Evolutionary conservation across 83 land plant species (phyloP), one percentile per base, ranked within the genome.

Genomic region (Diphasiastrum complanatum): DNA sequence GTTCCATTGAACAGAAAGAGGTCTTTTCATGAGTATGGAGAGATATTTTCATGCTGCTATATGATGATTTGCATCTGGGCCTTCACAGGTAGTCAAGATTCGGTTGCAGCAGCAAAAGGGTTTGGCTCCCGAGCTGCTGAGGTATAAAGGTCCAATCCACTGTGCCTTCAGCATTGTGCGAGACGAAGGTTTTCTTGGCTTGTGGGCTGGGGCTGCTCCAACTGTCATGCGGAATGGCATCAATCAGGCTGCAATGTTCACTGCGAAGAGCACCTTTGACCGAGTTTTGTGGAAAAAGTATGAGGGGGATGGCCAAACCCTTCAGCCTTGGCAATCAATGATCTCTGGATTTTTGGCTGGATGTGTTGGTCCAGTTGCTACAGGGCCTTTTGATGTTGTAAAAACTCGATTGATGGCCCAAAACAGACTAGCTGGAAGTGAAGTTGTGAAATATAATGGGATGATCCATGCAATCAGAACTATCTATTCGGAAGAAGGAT

Each of bases 401-500:
- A 95, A 95, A 65, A 95, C 99, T 32, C 77, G 99, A 68, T 76
- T 95, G 25, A 95, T 95, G 99, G 99, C 99, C 19, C 99, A 95
- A 41, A 74, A 72, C 43, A 78, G 81, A 46, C 46, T 60, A 19
- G 64, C 51, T 10, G 50, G 24, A 32, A 77, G 59, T 10, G 87
- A 86, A 0, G 77, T 72, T n/a, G 36, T 75, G 31, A 86, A 81
- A 51, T 95, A 95, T 73, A 81, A 61, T 52, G 99, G 99, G 40
- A 86, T 95, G 99, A 10, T 84, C 48, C 88, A 95, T 78, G 92
- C 92, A 6, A 71, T 95, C 30, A 63, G 75, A 61, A 87, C 84
- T 12, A 95, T 89, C 19, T 81, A 51, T 73, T 81, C 86, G 1
- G 97, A 95, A 53, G 97, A 95, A 54, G 97, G 99, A 27, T 49